Conservation (phyloP, 352 stramenopile genomes). For the Pythium dissimile region DNA sequence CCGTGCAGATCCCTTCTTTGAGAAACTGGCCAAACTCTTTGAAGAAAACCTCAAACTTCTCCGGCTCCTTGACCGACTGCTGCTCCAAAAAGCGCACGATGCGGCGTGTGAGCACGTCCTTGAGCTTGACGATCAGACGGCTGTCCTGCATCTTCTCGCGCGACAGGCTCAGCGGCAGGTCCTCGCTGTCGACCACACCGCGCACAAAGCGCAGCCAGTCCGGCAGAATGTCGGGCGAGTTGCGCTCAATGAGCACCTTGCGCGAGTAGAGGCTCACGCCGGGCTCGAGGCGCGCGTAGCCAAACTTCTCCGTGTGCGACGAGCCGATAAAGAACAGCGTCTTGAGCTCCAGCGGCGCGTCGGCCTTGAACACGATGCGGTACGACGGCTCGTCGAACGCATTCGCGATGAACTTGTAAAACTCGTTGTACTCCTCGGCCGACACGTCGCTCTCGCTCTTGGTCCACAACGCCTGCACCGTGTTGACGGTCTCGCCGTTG, state of each 20-base stretch:
- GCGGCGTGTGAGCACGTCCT: slow-evolving; percentile 92
- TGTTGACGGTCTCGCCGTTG: slow-evolving; percentile 97
- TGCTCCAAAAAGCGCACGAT: slow-evolving; percentile 90
- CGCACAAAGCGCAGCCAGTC: slow-evolving; percentile 96
- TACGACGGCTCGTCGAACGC: slow-evolving; percentile 94
- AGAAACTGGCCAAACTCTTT: slow-evolving; percentile 97
- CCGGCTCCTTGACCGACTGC: slow-evolving; percentile 90
- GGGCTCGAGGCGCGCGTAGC: slow-evolving; percentile 92
- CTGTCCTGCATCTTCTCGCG: slow-evolving; percentile 99
- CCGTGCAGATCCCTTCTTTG: slow-evolving; percentile 98
- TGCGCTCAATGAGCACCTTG: slow-evolving; percentile 99
- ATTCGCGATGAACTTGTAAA: slow-evolving; percentile 97
- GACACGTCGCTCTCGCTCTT: slow-evolving; percentile 94
- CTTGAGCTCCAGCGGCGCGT: slow-evolving; percentile 98
- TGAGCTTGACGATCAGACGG: slow-evolving; percentile 94
- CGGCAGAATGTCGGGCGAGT: slow-evolving; percentile 96
- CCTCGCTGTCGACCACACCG: slow-evolving; percentile 95
- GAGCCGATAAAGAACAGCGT: slow-evolving; percentile 96
- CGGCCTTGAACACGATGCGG: slow-evolving; percentile 95
- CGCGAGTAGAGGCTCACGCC: slow-evolving; percentile 98
- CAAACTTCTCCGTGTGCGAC: slow-evolving; percentile 97
- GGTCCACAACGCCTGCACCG: slow-evolving; percentile 97
- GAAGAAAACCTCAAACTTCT: slow-evolving; percentile 98
- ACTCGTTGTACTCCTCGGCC: slow-evolving; percentile 96
- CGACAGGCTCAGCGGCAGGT: slow-evolving; percentile 98